Conservation (phyloP, 2,329 filamentous ascomycete genomes). For the Stenocarpella maydis region DNA sequence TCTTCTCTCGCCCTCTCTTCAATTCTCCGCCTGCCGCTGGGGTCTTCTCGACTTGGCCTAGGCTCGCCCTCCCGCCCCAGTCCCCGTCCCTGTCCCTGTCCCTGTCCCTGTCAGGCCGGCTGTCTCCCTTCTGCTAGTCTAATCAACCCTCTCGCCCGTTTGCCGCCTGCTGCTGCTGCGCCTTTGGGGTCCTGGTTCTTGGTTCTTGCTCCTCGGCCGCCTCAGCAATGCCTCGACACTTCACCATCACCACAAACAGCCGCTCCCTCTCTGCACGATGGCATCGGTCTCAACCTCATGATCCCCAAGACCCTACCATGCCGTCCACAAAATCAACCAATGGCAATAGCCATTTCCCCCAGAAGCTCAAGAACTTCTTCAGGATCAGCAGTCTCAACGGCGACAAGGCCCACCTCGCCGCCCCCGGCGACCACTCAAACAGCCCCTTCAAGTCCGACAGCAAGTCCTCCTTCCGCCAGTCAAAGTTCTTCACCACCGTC, state of each 20-base stretch:
- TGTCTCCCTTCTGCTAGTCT: slow-evolving; percentile 24
- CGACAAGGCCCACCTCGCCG: slow-evolving; percentile 40
- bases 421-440: slow-evolving; percentile 36
- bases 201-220: slow-evolving; percentile 18
- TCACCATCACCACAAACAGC: slow-evolving; percentile 34
- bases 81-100: slow-evolving; percentile 5
- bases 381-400: slow-evolving; percentile 63
- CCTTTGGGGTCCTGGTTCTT: slow-evolving; percentile 11
- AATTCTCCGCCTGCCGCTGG: slow-evolving; percentile 24
- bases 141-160: slow-evolving; percentile 7
- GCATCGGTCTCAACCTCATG: slow-evolving; percentile 38
- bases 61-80: slow-evolving; percentile 1
- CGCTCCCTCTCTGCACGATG: slow-evolving; percentile 35
- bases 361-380: slow-evolving; percentile 76
- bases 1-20: too few relatives aligned
- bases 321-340: slow-evolving; percentile 63
- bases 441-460: slow-evolving; percentile 60
- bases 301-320: slow-evolving; percentile 49
- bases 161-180: slow-evolving; percentile 9
- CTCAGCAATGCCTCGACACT: slow-evolving; percentile 29
- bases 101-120: slow-evolving; percentile 21
- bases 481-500: slow-evolving; percentile 87
- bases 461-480: slow-evolving; percentile 80
- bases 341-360: slow-evolving; percentile 68
- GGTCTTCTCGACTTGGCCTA: slow-evolving; percentile 22